A percentile compares a stretch with the other conserved stretches of the same genome.
phyloP scores from a whole-genome alignment of 2,329 filamentous ascomycete species.

The Xylariaceae sp. region DNA sequence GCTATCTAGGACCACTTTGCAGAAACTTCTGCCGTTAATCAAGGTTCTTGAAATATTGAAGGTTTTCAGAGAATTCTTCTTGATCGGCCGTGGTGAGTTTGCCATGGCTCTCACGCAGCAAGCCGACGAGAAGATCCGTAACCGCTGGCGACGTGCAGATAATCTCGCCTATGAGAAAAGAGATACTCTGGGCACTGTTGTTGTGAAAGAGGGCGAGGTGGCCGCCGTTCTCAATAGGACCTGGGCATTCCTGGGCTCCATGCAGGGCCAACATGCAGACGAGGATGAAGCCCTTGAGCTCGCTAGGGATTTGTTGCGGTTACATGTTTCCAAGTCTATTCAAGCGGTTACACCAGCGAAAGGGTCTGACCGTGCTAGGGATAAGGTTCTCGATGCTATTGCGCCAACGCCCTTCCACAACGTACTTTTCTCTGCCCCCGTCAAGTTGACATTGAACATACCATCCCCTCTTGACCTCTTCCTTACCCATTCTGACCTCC shows the following conservation, averaged over 20 bases:
- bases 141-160: conserved; percentile 71
- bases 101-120: conserved; percentile 85
- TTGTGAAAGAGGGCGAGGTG: conserved; percentile 88
- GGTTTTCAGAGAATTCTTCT: conserved; percentile 83
- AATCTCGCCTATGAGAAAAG: conserved; percentile 64
- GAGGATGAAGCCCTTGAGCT: conserved; percentile 86
- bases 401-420: conserved; percentile 73
- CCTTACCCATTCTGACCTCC: conserved; percentile 75
- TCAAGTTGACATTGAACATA: conserved; percentile 73
- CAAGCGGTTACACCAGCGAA: conserved; percentile 47
- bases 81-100: conserved; percentile 89
- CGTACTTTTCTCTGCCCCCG: conserved; percentile 80
- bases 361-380: conserved; percentile 40
- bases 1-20: conserved; percentile 82
- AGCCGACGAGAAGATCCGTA: conserved; percentile 80
- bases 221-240: conserved; percentile 76
- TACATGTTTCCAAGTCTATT: conserved; percentile 65
- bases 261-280: conserved; percentile 72
- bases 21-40: conserved; percentile 78
- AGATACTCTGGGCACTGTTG: conserved; percentile 66
- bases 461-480: conserved; percentile 87
- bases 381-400: conserved; percentile 44
- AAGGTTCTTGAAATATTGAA: conserved; percentile 79
- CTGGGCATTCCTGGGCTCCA: conserved; percentile 79
- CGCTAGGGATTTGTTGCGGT: conserved; percentile 76